Evolutionary conservation across 805 yeast species (phyloP), one percentile per base, ranked within the genome.

Genomic region (Yamadazyma sp.): DNA sequence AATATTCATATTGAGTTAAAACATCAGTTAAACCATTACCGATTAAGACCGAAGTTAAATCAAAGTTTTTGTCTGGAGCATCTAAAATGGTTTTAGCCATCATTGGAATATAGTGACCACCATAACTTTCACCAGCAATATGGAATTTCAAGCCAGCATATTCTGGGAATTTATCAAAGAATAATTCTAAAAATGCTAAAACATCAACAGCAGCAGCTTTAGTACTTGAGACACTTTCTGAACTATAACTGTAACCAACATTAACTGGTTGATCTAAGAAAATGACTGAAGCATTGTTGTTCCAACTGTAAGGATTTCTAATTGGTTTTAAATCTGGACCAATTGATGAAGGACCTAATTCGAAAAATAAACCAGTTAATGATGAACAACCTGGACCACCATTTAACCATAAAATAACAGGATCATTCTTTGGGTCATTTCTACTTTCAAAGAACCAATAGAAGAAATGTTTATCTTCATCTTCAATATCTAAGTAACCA

Each of bases 11-110:
- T 69, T 88, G 96, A 29, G 75, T 72, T 40, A 82, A 66, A 3
- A 95, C 83, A 58, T 87, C 95, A 23, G 95, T 86, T 48, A 89
- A 76, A 35, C 98, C 97, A 57, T 89, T 89, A 43, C 98, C 98
- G 52, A 89, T 89, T 55, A 91, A 55, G 13, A 89, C 80, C 3
- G 96, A 85, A 9, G 83, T 65, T 47, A 88, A 69, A 50, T 86
- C 76, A 46, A 63, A 62, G 14, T 58, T 51, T 37, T 65, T 62
- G 37, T 63, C 67, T 31, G 52, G 53, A 42, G 65, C 68, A 33
- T 60, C 56, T 51, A 67, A 57, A 39, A 68, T 67, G 43, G 66
- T 70, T 25, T 57, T 52, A 14, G 73, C 63, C 37, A 68, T 65
- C n/a, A 60, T 65, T 26, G 73, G 73, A 40, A 67, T 66, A 50